Evolutionary conservation across 2,329 filamentous ascomycete genomes (phyloP), one percentile per base, ranked within the genome.

Genomic region (Chaetomiaceae sp.): DNA sequence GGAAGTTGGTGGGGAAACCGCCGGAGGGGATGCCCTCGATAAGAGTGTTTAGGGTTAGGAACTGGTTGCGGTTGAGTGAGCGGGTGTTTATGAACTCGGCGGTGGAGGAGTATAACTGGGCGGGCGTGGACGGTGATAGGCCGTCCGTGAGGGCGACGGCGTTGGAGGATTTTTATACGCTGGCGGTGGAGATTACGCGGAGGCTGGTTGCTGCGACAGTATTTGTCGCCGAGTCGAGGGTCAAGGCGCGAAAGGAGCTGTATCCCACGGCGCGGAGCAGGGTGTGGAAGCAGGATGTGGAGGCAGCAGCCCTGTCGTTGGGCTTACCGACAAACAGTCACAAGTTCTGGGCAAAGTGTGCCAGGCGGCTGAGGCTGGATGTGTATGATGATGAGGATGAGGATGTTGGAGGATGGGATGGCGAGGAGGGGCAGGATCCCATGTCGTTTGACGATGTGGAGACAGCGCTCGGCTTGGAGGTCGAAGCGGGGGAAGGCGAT

Each of bases 141-240:
- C 89, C 89, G 0, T 79, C 84, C 0, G 78, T 95, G 18, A 81
- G 84, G 55, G 77, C 81, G 6, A 89, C 86, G 2, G 81, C 86
- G 0, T 74, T 94, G n/a, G 74, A 78, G 5, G 87, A 93, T 56
- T 83, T 95, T 36, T 75, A 89, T 58, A 76, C 77, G 8, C 64
- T 95, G 2, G 71, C 76, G 0, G 62, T 85, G 1, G 84, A 77
- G 43, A 55, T 93, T 12, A 90, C 86, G 0, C 79, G 78, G 48
- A 75, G 86, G 11, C 66, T 95, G 1, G 70, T 93, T 2, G 78
- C 86, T 38, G 78, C 84, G 0, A 71, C 79, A 0, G 67, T 93
- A 0, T 85, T 84, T 56, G 77, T 88, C 48, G 78, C 83, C n/a
- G 75, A 78, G 61, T 84, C 84, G 2, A 75, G 88, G 34, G 66